phyloP scores from a whole-genome alignment of 768 basidiomycete species.

The Russula ochroleuca region DNA sequence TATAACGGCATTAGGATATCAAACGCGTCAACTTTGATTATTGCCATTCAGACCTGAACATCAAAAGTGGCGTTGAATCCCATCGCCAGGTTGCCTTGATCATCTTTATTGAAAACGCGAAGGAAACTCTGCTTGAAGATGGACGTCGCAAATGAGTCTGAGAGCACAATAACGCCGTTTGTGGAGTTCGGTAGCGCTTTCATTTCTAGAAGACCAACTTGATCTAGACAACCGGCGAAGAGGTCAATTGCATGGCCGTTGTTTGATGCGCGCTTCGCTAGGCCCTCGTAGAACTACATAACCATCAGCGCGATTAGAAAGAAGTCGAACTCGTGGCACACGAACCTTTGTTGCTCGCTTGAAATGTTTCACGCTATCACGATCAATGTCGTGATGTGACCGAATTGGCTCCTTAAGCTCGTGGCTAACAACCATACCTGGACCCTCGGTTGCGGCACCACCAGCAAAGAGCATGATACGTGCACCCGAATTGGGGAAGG shows the following conservation, averaged over 20 bases:
- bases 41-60: conserved; percentile 62
- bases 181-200: conserved; percentile 92
- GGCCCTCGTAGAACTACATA: conserved; percentile 85
- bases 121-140: conserved; percentile 99
- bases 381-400: conserved; percentile 97
- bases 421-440: conserved; percentile 92
- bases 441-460: conserved; percentile 94
- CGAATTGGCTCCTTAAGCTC: conserved; percentile 97
- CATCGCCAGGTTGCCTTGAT: conserved; percentile 89
- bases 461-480: conserved; percentile 96
- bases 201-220: conserved; percentile 98
- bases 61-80: conserved; percentile 99
- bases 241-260: conserved; percentile 95
- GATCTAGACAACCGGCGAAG: conserved; percentile 96
- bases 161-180: conserved; percentile 92
- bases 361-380: conserved; percentile 94
- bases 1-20: conserved; percentile 13
- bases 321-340: not conserved
- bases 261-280: conserved; percentile 87
- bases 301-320: not conserved
- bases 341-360: conserved; percentile 92
- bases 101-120: conserved; percentile 87
- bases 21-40: not conserved
- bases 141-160: conserved; percentile 94
- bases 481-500: conserved; percentile 94